These are phyloP conservation scores for bread wheat (Triticum aestivum) DNA, from an alignment of 176 grass and related monocot species.

Conservation along the genomic window DNA sequence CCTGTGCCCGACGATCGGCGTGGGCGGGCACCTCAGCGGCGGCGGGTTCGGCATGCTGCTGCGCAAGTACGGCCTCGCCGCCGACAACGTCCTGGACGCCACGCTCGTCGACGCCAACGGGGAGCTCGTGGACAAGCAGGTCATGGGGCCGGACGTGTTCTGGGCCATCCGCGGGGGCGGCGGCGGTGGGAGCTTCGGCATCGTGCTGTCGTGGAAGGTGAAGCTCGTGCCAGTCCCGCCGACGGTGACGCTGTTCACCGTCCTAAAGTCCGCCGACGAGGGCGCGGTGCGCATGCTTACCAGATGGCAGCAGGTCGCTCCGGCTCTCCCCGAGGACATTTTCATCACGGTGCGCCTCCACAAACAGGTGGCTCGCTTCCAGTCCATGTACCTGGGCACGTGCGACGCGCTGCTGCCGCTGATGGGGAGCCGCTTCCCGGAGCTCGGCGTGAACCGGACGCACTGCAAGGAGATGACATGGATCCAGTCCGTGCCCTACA, in stretches of 20 bases:
- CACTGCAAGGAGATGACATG: background rate
- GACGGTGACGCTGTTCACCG: slow-evolving; percentile 36
- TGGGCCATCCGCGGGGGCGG: slow-evolving; percentile 56
- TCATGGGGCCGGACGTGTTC: slow-evolving; percentile 52
- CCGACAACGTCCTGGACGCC: slow-evolving; percentile 62
- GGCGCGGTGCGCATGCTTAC: slow-evolving; percentile 44
- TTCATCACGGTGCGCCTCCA: slow-evolving; percentile 19
- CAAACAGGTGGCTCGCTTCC: slow-evolving; percentile 4
- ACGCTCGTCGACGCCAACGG: slow-evolving; percentile 47
- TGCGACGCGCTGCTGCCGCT: background rate
- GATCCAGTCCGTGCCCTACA: background rate
- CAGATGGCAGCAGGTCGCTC: slow-evolving; percentile 52
- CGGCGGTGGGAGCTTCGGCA: slow-evolving; percentile 51
- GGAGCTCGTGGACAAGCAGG: slow-evolving; percentile 32
- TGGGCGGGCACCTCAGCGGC: slow-evolving; percentile 57
- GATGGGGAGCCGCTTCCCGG: background rate
- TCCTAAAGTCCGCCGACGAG: slow-evolving; percentile 13
- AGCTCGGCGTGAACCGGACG: background rate
- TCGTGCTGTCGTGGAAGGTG: slow-evolving; percentile 53
- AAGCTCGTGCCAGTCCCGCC: slow-evolving; percentile 40
- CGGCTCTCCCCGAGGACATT: slow-evolving; percentile 27
- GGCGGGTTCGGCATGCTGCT: slow-evolving; percentile 60
- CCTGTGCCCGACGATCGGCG: slow-evolving; percentile 58
- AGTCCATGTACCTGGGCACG: slow-evolving; percentile 41
- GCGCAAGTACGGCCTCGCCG: slow-evolving; percentile 54